Evolutionary conservation across 169 alveolate genomes (phyloP).

Genomic region (Theileria sp.): DNA sequence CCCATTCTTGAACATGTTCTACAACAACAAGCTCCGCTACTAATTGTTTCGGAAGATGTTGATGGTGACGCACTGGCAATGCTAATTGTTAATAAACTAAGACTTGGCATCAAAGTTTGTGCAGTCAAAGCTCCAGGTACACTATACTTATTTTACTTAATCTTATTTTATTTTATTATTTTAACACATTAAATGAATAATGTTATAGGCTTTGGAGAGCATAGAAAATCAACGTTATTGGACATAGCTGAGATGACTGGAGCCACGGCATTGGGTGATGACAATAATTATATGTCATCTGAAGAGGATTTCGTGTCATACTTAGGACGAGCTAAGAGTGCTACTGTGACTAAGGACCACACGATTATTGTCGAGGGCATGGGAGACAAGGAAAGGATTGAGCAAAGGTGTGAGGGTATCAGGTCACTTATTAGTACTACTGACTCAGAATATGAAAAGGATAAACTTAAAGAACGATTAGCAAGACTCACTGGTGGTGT

Average conservation of each 20-base stretch:
- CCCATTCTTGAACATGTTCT: slow-evolving; percentile 94
- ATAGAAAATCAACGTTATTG: slow-evolving; percentile 92
- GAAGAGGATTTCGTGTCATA: slow-evolving; percentile 75
- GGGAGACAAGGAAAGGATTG: slow-evolving; percentile 88
- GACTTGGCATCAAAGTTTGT: slow-evolving; percentile 96
- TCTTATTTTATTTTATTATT: too few species aligned
- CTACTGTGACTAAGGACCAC: slow-evolving; percentile 95
- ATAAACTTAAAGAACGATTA: slow-evolving; percentile 95
- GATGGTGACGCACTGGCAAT: slow-evolving; percentile 99
- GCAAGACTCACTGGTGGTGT: slow-evolving; percentile 98
- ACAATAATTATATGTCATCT: slow-evolving; percentile 84
- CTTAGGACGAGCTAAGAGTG: slow-evolving; percentile 92
- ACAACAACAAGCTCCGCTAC: slow-evolving; percentile 89
- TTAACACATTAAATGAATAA: too few species aligned
- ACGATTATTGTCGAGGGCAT: slow-evolving; percentile 95
- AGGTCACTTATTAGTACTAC: slow-evolving; percentile 86
- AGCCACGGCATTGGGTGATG: slow-evolving; percentile 90
- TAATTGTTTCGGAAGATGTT: slow-evolving; percentile 97
- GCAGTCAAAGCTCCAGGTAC: slow-evolving; percentile 94
- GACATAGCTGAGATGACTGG: slow-evolving; percentile 97
- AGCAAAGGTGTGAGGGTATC: slow-evolving; percentile 89
- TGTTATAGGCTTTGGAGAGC: slow-evolving; percentile 93
- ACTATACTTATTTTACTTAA: too few species aligned
- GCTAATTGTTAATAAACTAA: slow-evolving; percentile 94
- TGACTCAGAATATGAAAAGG: slow-evolving; percentile 91